Percentiles rank a stretch among this genome's conserved stretches.
phyloP scores from a whole-genome alignment of 345 rosid species.

The Populus euphratica region DNA sequence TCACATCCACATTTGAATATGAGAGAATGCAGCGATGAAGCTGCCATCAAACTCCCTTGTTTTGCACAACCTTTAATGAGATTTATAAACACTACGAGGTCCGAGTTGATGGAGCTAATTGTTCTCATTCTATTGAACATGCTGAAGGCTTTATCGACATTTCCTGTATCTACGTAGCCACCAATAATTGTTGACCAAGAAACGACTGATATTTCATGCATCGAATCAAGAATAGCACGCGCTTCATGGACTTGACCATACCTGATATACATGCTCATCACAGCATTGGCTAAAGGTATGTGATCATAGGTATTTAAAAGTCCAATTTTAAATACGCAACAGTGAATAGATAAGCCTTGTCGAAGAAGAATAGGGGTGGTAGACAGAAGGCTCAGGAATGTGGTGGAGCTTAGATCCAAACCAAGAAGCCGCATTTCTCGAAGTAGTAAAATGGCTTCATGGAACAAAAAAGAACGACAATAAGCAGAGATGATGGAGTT shows the following conservation, averaged over 20 bases:
- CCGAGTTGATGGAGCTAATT: conserved; percentile 4
- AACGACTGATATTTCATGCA: conserved; percentile 22
- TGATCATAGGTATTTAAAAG: conserved; percentile 18
- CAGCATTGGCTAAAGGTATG: conserved; percentile 26
- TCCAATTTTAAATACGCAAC: conserved; percentile 28
- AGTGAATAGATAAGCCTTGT: conserved; percentile 29
- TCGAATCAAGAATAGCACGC: conserved; percentile 20
- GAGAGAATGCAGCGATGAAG: conserved; percentile 33
- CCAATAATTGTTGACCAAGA: conserved; percentile 32
- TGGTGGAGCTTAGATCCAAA: conserved; percentile 21
- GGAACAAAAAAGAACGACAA: conserved; percentile 12
- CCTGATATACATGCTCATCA: conserved; percentile 26
- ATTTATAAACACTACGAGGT: conserved; percentile 19
- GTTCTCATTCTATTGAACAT: conserved; percentile 25
- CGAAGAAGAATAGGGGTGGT: conserved; percentile 8
- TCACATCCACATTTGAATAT: conserved; percentile 21
- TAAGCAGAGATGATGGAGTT: conserved; percentile 31
- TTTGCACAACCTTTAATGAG: conserved; percentile 24
- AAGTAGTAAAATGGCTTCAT: conserved; percentile 14
- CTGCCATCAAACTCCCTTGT: conserved; percentile 18
- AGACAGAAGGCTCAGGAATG: conserved; percentile 21
- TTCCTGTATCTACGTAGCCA: conserved; percentile 21
- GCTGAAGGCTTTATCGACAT: conserved; percentile 19
- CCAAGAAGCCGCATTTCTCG: conserved; percentile 30
- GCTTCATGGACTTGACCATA: conserved; percentile 21